Evolutionary conservation across 306 rosid species (phyloP).

Genomic region (Cucurbita ficifolia): DNA sequence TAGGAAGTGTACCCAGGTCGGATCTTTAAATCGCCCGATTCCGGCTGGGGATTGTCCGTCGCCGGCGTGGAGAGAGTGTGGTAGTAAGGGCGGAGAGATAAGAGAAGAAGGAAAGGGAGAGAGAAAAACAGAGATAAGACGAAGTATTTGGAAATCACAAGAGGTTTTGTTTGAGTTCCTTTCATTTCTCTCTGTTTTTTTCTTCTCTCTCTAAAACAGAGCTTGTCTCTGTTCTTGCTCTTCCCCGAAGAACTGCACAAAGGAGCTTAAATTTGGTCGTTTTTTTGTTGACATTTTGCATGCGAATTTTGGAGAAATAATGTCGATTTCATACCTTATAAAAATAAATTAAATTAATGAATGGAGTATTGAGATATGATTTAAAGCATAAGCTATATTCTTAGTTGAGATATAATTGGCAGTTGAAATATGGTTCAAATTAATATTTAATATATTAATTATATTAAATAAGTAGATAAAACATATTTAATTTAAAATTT

Average conservation of each 20-base stretch:
- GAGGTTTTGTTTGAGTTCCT: slow-evolving; percentile 19
- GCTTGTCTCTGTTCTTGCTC: neutral
- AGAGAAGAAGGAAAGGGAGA: slow-evolving; percentile 34
- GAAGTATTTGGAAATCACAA: slow-evolving; percentile 25
- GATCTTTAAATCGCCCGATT: slow-evolving; percentile 30
- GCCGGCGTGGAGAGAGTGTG: neutral
- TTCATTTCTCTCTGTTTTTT: slow-evolving; percentile 22
- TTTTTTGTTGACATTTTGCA: neutral
- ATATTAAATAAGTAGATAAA: no score
- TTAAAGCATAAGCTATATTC: no score
- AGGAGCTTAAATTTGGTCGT: neutral
- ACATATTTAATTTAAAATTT: no score
- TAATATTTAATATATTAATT: no score
- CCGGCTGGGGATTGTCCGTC: neutral
- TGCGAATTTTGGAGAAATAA: neutral
- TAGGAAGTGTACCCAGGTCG: slow-evolving; percentile 86
- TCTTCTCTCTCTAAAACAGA: neutral
- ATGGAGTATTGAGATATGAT: no score
- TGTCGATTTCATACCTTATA: neutral
- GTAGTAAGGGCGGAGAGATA: slow-evolving; percentile 12
- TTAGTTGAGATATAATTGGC: no score
- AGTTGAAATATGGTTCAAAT: no score
- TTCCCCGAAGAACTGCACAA: slow-evolving; percentile 5
- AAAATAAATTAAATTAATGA: no score
- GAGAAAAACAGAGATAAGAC: slow-evolving; percentile 41